A percentile compares a stretch with the other conserved stretches of the same genome.
These are phyloP conservation scores for Dissoconium aciculare DNA, from an alignment of 2,329 filamentous ascomycete genomes.

Conservation along the genomic window DNA sequence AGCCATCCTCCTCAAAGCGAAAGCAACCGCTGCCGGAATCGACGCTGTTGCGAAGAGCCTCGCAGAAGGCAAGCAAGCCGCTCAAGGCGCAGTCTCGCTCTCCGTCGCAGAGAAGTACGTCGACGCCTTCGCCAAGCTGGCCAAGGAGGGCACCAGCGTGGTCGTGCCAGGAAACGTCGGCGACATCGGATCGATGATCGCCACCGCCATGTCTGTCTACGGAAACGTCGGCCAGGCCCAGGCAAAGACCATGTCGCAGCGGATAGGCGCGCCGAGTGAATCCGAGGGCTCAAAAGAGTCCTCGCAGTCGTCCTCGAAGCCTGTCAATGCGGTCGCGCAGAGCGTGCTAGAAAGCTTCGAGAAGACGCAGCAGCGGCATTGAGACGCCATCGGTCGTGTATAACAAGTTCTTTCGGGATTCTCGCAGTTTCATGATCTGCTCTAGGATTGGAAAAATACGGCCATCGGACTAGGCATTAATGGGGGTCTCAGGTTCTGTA, in stretches of 20 bases:
- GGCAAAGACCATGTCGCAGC: slow-evolving; percentile 48
- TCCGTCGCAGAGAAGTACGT: slow-evolving; percentile 96
- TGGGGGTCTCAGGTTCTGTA: too few species aligned
- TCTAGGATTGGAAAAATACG: too few species aligned
- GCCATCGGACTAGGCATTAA: too few species aligned
- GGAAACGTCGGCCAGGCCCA: slow-evolving; percentile 80
- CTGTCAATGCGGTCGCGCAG: slow-evolving; percentile 22
- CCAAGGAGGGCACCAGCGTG: slow-evolving; percentile 87
- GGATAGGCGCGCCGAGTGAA: slow-evolving; percentile 18
- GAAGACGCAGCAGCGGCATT: slow-evolving; percentile 23
- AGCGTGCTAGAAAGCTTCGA: slow-evolving; percentile 29
- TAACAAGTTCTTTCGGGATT: too few species aligned
- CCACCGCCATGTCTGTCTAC: slow-evolving; percentile 86
- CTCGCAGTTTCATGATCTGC: too few species aligned
- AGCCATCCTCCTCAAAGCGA: slow-evolving; percentile 73
- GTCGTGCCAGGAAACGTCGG: slow-evolving; percentile 95
- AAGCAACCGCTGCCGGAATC: slow-evolving; percentile 76
- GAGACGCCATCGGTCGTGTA: too few species aligned
- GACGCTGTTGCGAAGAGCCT: slow-evolving; percentile 56
- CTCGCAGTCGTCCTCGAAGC: slow-evolving; percentile 6
- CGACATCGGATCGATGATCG: slow-evolving; percentile 93
- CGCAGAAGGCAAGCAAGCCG: slow-evolving; percentile 54
- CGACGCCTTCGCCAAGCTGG: slow-evolving; percentile 80
- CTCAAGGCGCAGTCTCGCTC: slow-evolving; percentile 71
- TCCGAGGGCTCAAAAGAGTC: slow-evolving; percentile 4